Conservation (phyloP, 2,329 filamentous ascomycete species). For the Xylariaceae sp. region DNA sequence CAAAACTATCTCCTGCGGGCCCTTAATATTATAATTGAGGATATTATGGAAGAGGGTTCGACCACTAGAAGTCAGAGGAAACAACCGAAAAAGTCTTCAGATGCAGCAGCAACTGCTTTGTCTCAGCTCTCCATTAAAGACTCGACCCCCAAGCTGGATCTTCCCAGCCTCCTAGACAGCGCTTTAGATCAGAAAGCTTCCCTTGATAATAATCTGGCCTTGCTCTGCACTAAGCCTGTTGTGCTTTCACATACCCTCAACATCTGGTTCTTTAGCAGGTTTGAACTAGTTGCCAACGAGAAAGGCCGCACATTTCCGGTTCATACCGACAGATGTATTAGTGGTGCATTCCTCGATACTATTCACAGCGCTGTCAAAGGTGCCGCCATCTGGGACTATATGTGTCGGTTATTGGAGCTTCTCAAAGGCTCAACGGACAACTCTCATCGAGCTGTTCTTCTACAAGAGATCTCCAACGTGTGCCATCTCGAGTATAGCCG, state of each 20-base stretch:
- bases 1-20: slow-evolving; percentile 46
- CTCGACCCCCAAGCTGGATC: slow-evolving; percentile 37
- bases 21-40: slow-evolving; percentile 51
- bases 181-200: slow-evolving; percentile 45
- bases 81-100: slow-evolving; percentile 40
- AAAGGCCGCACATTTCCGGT: slow-evolving; percentile 48
- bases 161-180: slow-evolving; percentile 42
- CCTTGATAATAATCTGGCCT: slow-evolving; percentile 44
- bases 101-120: slow-evolving; percentile 40
- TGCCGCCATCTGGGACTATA: slow-evolving; percentile 50
- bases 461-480: slow-evolving; percentile 55
- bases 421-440: slow-evolving; percentile 42
- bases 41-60: slow-evolving; percentile 50
- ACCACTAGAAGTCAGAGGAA: slow-evolving; percentile 36
- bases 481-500: slow-evolving; percentile 53
- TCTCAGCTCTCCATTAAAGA: slow-evolving; percentile 43
- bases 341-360: slow-evolving; percentile 50
- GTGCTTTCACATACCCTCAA: slow-evolving; percentile 46
- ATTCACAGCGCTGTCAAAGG: slow-evolving; percentile 46
- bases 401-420: slow-evolving; percentile 46
- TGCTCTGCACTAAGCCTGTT: slow-evolving; percentile 44
- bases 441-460: slow-evolving; percentile 42
- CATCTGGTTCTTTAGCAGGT: slow-evolving; percentile 47
- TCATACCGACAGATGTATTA: slow-evolving; percentile 51
- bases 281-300: slow-evolving; percentile 53